Conservation (phyloP, 306 rosid genomes). For the Medicago lupulina region DNA sequence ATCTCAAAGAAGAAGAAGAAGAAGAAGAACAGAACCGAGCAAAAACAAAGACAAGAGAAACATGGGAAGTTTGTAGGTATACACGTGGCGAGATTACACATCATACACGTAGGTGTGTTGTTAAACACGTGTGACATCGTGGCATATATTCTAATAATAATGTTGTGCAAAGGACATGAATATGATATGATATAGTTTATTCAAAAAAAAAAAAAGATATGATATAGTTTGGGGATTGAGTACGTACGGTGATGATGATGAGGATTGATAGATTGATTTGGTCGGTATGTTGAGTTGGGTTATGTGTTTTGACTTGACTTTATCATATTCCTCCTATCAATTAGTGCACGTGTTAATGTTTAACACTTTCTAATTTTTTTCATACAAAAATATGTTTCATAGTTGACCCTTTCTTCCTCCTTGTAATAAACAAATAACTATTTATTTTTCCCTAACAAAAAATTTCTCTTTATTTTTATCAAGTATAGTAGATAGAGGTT, state of each 20-base stretch:
- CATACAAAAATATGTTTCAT: too few relatives aligned
- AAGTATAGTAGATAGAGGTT: too few relatives aligned
- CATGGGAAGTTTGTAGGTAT: neutral
- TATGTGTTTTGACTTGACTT: neutral
- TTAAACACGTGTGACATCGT: slow-evolving; percentile 47
- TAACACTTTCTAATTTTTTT: too few relatives aligned
- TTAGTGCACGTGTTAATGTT: neutral
- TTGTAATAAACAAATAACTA: too few relatives aligned
- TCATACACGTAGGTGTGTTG: slow-evolving; percentile 37
- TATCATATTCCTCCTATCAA: neutral
- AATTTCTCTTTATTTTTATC: too few relatives aligned
- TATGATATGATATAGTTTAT: neutral
- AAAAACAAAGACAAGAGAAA: slow-evolving; percentile 12
- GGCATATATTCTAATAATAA: slow-evolving; percentile 51
- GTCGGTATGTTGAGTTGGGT: neutral
- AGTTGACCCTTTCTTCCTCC: too few relatives aligned
- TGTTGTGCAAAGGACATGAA: slow-evolving; percentile 27
- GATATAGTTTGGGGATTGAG: slow-evolving; percentile 1
- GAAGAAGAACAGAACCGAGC: slow-evolving; percentile 23
- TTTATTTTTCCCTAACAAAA: too few relatives aligned
- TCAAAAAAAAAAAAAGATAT: too few relatives aligned
- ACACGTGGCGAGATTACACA: slow-evolving; percentile 38
- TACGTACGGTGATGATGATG: neutral
- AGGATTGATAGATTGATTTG: slow-evolving; percentile 4
- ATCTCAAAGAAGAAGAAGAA: neutral